Evolutionary conservation across 352 stramenopile species (phyloP).

Genomic region (Pythium rhizo-oryzae): DNA sequence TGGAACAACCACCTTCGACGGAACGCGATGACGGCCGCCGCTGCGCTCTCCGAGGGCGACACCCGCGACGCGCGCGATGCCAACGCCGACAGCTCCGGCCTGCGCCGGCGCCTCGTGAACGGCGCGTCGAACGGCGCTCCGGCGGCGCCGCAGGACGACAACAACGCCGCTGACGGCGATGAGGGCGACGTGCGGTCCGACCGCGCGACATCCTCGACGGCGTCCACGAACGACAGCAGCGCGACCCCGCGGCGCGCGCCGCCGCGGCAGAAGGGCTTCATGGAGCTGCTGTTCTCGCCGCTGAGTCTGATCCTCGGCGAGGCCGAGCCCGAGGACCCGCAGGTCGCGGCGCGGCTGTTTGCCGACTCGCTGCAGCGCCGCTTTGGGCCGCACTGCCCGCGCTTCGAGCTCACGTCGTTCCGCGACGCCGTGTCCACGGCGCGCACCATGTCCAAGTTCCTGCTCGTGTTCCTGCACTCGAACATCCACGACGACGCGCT

Average conservation of each 20-base stretch:
- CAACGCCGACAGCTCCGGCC: conserved; percentile 18
- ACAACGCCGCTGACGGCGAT: background rate
- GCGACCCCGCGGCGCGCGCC: background rate
- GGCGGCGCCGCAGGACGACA: conserved; percentile 1
- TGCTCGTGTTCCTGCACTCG: conserved; percentile 85
- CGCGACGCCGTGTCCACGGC: conserved; percentile 78
- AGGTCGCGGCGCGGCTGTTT: conserved; percentile 59
- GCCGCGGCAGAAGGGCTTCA: conserved; percentile 51
- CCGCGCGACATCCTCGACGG: conserved; percentile 16
- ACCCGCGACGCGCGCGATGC: background rate
- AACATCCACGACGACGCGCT: conserved; percentile 82
- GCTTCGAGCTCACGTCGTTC: conserved; percentile 84
- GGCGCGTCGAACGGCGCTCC: conserved; percentile 18
- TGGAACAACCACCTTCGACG: conserved; percentile 3
- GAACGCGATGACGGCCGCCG: conserved; percentile 23
- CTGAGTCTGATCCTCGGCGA: conserved; percentile 76
- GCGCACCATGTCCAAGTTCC: conserved; percentile 83
- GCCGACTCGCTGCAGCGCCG: conserved; percentile 51
- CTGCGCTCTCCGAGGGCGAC: conserved; percentile 9
- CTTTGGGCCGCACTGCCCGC: conserved; percentile 59
- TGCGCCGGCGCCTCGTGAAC: conserved; percentile 41
- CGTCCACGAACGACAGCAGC: background rate
- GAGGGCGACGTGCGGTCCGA: conserved; percentile 6
- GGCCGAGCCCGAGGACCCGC: conserved; percentile 66
- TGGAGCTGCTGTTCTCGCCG: conserved; percentile 76